Base-by-base conservation (phyloP, 495 filamentous ascomycete species). In the Penicillium simplicissimum region DNA sequence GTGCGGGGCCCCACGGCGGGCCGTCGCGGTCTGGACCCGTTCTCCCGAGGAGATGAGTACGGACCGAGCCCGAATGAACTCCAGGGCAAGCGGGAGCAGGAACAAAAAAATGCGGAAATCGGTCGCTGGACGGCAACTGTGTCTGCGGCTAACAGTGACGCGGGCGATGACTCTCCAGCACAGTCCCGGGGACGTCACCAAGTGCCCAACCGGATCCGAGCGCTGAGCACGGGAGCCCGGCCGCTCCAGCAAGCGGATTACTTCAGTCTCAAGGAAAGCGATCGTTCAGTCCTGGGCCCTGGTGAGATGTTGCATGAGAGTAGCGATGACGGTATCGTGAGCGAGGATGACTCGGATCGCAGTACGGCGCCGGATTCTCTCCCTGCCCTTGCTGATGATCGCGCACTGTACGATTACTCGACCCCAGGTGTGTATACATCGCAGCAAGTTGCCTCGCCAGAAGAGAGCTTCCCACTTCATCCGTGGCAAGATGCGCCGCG, bases 31-130 rank as follows among this genome's bases (percentile, higher is more conserved):
- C 59, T 82, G 25, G 79, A 74, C 36, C 82, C 82, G 2, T 55
- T 57, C 9, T 64, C 71, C 4, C 73, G 82, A 19, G 74, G 64
- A 4, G 53, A 80, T 38, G 70, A 73, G 28, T 74, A 74, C 38
- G 74, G 81, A 4, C 68, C 69, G 3, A 83, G 81, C 53, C 73
- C 80, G 1, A 82, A 77, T 55, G 77, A 83, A 3, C 62, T 83
- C 48, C 71, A 80, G 35, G 52, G 70, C 17, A 63, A 72, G 47
- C 74, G 77, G 9, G 69, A 79, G 35, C 67, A 75, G 17, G 71
- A 71, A 1, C 71, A 80, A 36, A 82, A 76, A 48, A 80, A 81
- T 25, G 66, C 73, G 19, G 77, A 79, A 53, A 81, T 84, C 38
- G 71, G 65, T 15, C 67, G 63, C 34, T 84, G 82, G 82, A 74